Evolutionary conservation across 768 basidiomycete species (phyloP).

Genomic region (Tricholoma terreum): DNA sequence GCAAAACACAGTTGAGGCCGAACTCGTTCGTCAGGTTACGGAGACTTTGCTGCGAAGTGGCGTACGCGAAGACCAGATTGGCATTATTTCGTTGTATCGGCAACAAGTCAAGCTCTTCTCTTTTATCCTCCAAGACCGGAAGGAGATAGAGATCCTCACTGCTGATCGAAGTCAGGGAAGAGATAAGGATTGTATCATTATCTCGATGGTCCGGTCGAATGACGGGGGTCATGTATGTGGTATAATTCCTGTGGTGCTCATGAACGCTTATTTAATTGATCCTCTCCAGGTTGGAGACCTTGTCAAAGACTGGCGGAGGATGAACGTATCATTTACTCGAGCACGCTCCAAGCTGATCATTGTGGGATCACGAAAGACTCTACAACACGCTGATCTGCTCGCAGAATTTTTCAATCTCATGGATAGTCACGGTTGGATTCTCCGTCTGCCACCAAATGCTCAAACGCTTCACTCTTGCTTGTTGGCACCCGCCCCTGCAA

Average conservation of each 20-base stretch:
- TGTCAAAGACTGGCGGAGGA: conserved; percentile 90
- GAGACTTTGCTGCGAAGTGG: conserved; percentile 66
- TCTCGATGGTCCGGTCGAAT: conserved; percentile 92
- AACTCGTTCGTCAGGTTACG: conserved; percentile 61
- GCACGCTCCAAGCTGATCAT: conserved; percentile 89
- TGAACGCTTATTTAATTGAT: not conserved
- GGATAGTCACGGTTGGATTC: conserved; percentile 69
- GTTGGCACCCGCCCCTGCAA: conserved; percentile 6
- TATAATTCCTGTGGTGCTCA: not conserved
- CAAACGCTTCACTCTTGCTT: conserved; percentile 45
- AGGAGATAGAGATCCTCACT: conserved; percentile 79
- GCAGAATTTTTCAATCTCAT: conserved; percentile 76
- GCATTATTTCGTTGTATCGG: conserved; percentile 87
- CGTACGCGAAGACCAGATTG: conserved; percentile 67
- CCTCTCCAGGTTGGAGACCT: conserved; percentile 78
- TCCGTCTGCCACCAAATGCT: conserved; percentile 52
- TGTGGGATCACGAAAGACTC: conserved; percentile 81
- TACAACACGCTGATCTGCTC: conserved; percentile 59
- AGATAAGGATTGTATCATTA: conserved; percentile 93
- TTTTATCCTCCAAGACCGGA: conserved; percentile 52
- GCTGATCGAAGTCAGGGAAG: conserved; percentile 93
- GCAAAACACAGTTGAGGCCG: conserved; percentile 83
- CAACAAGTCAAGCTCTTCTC: conserved; percentile 92
- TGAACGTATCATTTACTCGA: conserved; percentile 96
- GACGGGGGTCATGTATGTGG: conserved; percentile 65